A percentile compares a stretch with the other conserved stretches of the same genome.
Evolutionary conservation across 345 rosid genomes (phyloP).

Genomic region (Murraya koenigii): DNA sequence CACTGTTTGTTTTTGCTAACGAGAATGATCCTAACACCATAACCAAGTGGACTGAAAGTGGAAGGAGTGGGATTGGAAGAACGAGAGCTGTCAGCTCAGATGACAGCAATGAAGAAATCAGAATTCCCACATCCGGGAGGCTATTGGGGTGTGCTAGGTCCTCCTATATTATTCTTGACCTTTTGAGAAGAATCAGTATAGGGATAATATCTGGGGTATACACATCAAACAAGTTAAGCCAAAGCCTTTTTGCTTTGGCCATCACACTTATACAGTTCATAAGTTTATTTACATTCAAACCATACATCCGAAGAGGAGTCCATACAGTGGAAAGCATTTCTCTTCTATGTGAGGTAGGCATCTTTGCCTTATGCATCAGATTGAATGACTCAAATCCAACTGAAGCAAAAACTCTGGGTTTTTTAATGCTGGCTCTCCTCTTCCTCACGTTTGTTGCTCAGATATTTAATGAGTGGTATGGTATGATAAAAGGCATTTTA

Average conservation of each 20-base stretch:
- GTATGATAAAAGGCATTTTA: conserved; percentile 30
- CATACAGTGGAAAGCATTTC: conserved; percentile 42
- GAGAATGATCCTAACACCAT: conserved; percentile 35
- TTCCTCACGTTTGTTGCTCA: conserved; percentile 40
- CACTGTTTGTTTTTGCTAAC: conserved; percentile 30
- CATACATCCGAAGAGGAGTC: conserved; percentile 40
- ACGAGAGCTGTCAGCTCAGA: conserved; percentile 47
- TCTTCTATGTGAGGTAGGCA: conserved; percentile 37
- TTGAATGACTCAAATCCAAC: conserved; percentile 19
- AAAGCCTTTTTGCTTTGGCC: conserved; percentile 35
- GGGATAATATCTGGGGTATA: conserved; percentile 41
- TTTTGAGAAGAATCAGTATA: conserved; percentile 38
- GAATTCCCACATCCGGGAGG: conserved; percentile 19
- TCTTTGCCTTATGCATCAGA: conserved; percentile 33
- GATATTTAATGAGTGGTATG: conserved; percentile 45
- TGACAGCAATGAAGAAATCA: conserved; percentile 43
- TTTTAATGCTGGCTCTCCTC: conserved; percentile 42
- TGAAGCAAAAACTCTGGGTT: conserved; percentile 25
- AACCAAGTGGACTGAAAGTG: conserved; percentile 37
- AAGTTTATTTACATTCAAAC: conserved; percentile 34
- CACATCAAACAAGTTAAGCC: conserved; percentile 27
- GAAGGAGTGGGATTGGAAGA: conserved; percentile 45
- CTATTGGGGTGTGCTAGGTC: conserved; percentile 46
- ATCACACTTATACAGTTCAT: conserved; percentile 40
- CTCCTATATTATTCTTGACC: conserved; percentile 44